These are phyloP conservation scores for Centrapalus pauciflorus DNA, from an alignment of 129 eudicot species.

Conservation along the genomic window DNA sequence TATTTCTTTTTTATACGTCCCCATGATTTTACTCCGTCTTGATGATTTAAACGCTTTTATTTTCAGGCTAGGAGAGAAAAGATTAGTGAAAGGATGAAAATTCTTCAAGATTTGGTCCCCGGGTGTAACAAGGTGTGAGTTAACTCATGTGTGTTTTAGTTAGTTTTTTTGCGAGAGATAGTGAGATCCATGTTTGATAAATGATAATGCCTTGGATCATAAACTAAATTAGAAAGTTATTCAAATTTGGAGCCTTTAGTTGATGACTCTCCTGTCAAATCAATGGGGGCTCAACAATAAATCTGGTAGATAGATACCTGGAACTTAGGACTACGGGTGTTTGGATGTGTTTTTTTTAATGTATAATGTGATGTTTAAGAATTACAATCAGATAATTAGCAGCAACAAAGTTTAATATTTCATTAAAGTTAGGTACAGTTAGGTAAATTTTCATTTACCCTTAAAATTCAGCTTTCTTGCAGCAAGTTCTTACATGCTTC, in stretches of 20 bases:
- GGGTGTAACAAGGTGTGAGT: constrained; percentile 96
- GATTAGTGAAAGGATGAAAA: constrained; percentile 92
- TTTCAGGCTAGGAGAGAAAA: constrained; percentile 83
- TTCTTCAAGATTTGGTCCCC: constrained; percentile 92
- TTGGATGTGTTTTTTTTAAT: background rate
- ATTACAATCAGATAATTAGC: background rate
- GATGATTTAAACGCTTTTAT: background rate
- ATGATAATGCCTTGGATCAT: background rate
- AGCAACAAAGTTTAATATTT: no score
- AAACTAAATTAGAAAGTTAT: background rate
- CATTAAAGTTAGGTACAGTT: background rate
- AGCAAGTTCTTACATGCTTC: no score
- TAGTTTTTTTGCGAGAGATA: no score
- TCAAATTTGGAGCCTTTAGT: no score
- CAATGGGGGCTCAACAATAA: no score
- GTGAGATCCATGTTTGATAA: background rate
- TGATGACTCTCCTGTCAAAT: no score
- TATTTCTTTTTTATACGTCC: background rate
- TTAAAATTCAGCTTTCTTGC: background rate
- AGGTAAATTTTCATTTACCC: background rate
- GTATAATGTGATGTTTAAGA: background rate
- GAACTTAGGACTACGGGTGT: background rate
- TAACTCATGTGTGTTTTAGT: no score
- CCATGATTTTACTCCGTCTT: background rate
- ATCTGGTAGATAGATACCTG: no score